These are phyloP conservation scores for Solanum hybrid DNA, from an alignment of 305 asterid species.

Conservation along the genomic window DNA sequence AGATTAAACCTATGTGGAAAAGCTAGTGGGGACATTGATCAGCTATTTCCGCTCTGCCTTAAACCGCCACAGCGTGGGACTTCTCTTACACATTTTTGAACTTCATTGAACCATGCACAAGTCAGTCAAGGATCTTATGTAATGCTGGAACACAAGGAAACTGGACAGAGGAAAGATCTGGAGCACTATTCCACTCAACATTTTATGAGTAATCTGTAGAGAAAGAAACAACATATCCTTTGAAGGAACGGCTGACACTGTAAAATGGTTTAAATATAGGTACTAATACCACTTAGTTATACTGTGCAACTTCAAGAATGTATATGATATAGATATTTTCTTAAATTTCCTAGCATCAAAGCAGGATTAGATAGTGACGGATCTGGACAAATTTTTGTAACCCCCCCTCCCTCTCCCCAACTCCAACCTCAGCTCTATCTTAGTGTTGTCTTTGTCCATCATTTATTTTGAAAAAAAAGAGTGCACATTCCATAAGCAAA, in stretches of 20 bases:
- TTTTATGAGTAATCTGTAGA: neutral
- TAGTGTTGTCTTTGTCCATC: neutral
- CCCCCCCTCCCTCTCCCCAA: neutral
- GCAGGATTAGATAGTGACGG: neutral
- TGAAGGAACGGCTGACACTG: neutral
- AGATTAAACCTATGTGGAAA: neutral
- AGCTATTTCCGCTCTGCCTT: neutral
- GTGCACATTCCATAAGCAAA: neutral
- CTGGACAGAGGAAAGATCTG: neutral
- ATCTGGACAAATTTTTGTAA: neutral
- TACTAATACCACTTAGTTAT: neutral
- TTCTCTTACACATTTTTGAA: neutral
- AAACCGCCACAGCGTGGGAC: neutral
- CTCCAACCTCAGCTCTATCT: neutral
- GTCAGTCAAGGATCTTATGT: neutral
- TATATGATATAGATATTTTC: neutral
- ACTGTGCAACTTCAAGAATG: neutral
- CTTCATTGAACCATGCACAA: neutral
- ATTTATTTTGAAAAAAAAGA: neutral
- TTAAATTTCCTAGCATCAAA: neutral
- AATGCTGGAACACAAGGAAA: neutral
- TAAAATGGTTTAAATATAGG: neutral
- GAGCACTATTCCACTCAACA: neutral
- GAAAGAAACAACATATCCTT: neutral
- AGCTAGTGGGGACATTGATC: neutral